Percentiles rank a stretch among this genome's conserved stretches.
Conservation (phyloP, 495 filamentous ascomycete species). For the Lasiosphaeria hispida region DNA sequence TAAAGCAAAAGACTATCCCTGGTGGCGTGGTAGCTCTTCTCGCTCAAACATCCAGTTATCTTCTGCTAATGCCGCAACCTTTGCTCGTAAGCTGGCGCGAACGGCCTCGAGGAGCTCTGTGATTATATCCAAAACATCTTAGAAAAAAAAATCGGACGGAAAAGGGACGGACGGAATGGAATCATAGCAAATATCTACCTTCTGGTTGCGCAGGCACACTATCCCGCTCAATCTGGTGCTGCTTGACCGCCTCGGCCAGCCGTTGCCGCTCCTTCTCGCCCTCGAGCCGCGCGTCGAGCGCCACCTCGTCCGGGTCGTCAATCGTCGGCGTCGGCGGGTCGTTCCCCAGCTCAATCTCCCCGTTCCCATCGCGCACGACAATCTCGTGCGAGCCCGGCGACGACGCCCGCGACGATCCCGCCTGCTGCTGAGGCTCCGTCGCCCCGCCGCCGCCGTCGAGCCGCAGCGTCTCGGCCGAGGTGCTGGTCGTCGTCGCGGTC, state of each 20-base stretch:
- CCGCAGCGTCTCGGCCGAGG: constrained; percentile 33
- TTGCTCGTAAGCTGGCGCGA: constrained; percentile 66
- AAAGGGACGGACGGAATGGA: background rate
- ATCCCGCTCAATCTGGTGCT: constrained; percentile 60
- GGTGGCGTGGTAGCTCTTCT: constrained; percentile 52
- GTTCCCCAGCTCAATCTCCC: constrained; percentile 64
- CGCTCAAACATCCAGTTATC: constrained; percentile 92
- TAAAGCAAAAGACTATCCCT: constrained; percentile 11
- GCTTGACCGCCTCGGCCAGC: constrained; percentile 53
- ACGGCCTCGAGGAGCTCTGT: constrained; percentile 71
- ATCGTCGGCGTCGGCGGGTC: constrained; percentile 56
- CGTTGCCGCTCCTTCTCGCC: constrained; percentile 47
- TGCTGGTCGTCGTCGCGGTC: too few species aligned
- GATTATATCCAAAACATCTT: constrained; percentile 23
- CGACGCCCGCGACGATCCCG: background rate
- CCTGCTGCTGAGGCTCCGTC: constrained; percentile 1
- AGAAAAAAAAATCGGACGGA: constrained; percentile 10
- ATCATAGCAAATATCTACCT: constrained; percentile 41
- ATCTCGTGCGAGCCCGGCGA: constrained; percentile 57
- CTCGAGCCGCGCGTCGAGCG: constrained; percentile 45
- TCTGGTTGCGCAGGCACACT: constrained; percentile 64
- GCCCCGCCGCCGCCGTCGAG: constrained; percentile 3
- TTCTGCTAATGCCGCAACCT: constrained; percentile 69
- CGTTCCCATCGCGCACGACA: constrained; percentile 71
- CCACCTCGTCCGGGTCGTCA: constrained; percentile 53